Percentiles rank a stretch among this genome's conserved stretches.
These are phyloP conservation scores for Buxus sempervirens DNA, from an alignment of 164 flowering plant genomes.

Conservation along the genomic window DNA sequence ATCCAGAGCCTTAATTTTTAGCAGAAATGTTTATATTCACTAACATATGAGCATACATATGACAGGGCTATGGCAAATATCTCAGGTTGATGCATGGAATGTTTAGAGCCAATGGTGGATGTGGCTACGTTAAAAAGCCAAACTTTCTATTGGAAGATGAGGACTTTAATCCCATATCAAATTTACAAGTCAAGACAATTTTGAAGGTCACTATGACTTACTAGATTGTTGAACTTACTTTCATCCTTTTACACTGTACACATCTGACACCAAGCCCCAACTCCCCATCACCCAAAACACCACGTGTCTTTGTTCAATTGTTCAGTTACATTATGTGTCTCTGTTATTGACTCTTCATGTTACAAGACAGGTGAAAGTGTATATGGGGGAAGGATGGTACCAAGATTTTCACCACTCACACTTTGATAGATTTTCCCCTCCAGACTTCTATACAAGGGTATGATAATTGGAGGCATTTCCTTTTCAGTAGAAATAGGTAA, in stretches of 20 bases:
- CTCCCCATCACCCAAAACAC: too few relatives aligned
- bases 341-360: slow-evolving; percentile 6
- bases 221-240: neutral
- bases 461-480: neutral
- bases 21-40: neutral
- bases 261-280: too few relatives aligned
- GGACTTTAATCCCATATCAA: slow-evolving; percentile 35
- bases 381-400: slow-evolving; percentile 55
- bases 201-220: slow-evolving; percentile 31
- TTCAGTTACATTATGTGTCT: too few relatives aligned
- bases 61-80: slow-evolving; percentile 46
- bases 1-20: neutral
- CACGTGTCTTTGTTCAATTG: too few relatives aligned
- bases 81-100: slow-evolving; percentile 68
- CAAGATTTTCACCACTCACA: slow-evolving; percentile 41
- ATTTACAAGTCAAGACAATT: slow-evolving; percentile 32
- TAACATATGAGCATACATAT: neutral
- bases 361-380: slow-evolving; percentile 34
- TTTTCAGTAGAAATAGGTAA: too few relatives aligned
- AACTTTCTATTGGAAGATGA: slow-evolving; percentile 30
- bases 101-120: slow-evolving; percentile 60
- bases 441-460: slow-evolving; percentile 54
- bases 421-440: slow-evolving; percentile 51
- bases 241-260: neutral
- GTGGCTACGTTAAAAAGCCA: slow-evolving; percentile 60